A percentile compares a stretch with the other conserved stretches of the same genome.
phyloP scores from a whole-genome alignment of 2,329 filamentous ascomycete species.

The Ophiocordyceps camponoti-rufipedis region DNA sequence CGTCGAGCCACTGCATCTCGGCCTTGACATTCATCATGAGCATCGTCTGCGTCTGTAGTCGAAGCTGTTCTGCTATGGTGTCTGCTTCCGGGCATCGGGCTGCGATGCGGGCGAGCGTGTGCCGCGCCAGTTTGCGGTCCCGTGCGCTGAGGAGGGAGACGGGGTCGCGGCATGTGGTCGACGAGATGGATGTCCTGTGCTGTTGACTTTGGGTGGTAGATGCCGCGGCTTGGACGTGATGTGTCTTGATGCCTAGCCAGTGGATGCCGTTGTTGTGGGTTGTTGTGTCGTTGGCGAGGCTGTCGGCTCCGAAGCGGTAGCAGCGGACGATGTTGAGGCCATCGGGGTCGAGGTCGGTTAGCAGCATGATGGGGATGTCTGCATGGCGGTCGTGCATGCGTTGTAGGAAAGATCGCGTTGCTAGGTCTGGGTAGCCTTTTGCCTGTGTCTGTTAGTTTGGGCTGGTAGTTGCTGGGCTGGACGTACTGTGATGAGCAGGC shows the following conservation, averaged over 20 bases:
- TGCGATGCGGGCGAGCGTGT: constrained; percentile 28
- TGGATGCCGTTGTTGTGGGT: constrained; percentile 29
- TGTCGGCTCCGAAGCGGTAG: constrained; percentile 52
- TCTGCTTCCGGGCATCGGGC: constrained; percentile 11
- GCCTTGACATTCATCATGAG: constrained; percentile 56
- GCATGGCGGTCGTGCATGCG: constrained; percentile 28
- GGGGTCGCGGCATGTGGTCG: constrained; percentile 10
- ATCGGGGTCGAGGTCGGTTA: constrained; percentile 64
- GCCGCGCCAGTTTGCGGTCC: constrained; percentile 39
- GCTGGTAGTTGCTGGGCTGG: no score
- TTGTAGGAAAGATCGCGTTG: constrained; percentile 46
- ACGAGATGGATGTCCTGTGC: constrained; percentile 7
- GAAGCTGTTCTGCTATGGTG: constrained; percentile 19
- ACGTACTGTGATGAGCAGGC: constrained; percentile 48
- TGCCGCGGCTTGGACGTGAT: constrained; percentile 15
- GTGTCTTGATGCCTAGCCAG: constrained; percentile 45
- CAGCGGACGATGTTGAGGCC: constrained; percentile 56
- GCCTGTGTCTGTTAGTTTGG: constrained; percentile 27
- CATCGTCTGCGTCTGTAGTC: constrained; percentile 51
- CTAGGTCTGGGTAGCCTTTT: constrained; percentile 67
- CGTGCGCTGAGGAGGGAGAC: constrained; percentile 24
- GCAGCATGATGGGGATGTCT: constrained; percentile 36
- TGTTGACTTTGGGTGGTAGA: background rate
- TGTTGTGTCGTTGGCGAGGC: constrained; percentile 39
- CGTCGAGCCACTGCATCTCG: constrained; percentile 56